Evolutionary conservation across 2,329 filamentous ascomycete genomes (phyloP), one percentile per base, ranked within the genome.

Genomic region (Colletotrichum sp.): DNA sequence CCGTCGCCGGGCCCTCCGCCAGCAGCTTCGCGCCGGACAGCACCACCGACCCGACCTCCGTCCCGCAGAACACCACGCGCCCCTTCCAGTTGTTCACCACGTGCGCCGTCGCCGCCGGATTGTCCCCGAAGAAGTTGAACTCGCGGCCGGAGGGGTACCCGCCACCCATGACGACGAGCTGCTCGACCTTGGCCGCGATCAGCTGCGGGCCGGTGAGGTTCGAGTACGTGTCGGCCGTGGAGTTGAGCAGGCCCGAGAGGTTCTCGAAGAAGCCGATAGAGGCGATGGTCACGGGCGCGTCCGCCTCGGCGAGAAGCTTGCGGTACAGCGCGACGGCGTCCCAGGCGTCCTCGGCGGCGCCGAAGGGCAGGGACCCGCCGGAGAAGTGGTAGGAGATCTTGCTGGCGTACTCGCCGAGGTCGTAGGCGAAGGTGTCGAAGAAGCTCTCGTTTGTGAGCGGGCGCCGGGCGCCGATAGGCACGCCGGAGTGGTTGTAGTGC

Each of bases 141-240:
- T 88, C 86, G 70, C 82, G 80, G 10, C 88, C 88, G 0, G 83
- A 84, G 0, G 88, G 88, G 71, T 89, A 91, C 8, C 73, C 80
- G 15, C 89, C 89, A 28, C 89, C 89, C 89, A 90, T 90, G 7
- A 90, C 79, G 3, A 90, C 87, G 2, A 90, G 82, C 79, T 90
- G 86, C 2, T 80, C 79, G 3, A 90, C 88, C 77, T 90, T 90
- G 12, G 77, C 70, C 2, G 81, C 76, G 26, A 90, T 77, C 3
- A 90, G 85, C 10, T 83, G 83, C 2, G 78, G 80, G 0, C 89
- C 88, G 10, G 80, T 76, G 13, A 89, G 82, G 10, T 80, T 59
- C 0, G 87, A 87, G 73, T 84, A 80, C 1, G 57, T 49, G 76
- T 90, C 89, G 1, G 84, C 80, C 0, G 83, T 82, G 16, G 88